These are phyloP conservation scores for Brassica nigra DNA, from an alignment of 345 rosid species.

Conservation along the genomic window DNA sequence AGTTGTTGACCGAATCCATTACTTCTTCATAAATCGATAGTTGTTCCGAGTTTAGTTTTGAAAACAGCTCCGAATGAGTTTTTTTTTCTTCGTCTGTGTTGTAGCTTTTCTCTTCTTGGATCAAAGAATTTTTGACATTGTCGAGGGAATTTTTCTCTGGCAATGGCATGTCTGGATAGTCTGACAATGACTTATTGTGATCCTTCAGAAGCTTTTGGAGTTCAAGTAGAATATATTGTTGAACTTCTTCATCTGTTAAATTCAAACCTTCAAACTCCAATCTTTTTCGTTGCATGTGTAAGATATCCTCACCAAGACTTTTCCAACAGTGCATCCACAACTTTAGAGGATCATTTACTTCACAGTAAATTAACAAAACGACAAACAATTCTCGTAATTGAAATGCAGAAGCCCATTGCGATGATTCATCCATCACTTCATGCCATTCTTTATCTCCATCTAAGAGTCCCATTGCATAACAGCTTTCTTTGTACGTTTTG, in stretches of 20 bases:
- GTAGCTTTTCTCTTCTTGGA: not conserved
- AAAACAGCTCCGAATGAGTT: not conserved
- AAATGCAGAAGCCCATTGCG: not conserved
- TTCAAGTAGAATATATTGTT: not conserved
- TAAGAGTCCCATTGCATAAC: not conserved
- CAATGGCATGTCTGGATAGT: not conserved
- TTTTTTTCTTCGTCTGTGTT: not conserved
- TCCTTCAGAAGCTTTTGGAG: not conserved
- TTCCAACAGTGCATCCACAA: not conserved
- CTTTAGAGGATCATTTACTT: not conserved
- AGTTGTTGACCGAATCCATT: not conserved
- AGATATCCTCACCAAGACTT: not conserved
- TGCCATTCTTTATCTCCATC: not conserved
- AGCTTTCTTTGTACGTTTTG: not conserved
- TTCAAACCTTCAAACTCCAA: not conserved
- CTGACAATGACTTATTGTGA: not conserved
- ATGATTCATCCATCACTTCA: not conserved
- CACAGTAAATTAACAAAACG: not conserved
- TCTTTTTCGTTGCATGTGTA: not conserved
- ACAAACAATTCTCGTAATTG: not conserved
- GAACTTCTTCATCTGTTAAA: not conserved
- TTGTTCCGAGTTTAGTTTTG: not conserved
- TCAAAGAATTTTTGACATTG: not conserved
- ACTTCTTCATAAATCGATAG: not conserved
- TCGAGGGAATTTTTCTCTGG: not conserved